Conservation (phyloP, 2,329 filamentous ascomycete genomes). For the Neurospora sp. region DNA sequence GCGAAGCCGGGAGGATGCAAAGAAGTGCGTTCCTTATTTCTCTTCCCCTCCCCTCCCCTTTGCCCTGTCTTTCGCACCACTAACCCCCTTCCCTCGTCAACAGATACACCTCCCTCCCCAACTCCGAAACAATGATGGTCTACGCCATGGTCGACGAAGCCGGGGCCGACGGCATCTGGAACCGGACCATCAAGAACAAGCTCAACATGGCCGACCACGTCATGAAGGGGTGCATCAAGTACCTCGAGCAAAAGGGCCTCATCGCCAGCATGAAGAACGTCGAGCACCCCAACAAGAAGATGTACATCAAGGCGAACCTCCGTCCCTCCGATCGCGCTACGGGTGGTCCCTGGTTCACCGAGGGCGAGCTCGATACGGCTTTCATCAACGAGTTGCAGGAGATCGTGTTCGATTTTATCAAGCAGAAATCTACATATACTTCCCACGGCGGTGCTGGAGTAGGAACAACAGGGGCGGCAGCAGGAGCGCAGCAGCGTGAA, state of each 20-base stretch:
- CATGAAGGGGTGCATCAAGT: constrained; percentile 72
- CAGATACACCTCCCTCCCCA: constrained; percentile 49
- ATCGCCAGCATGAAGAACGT: constrained; percentile 88
- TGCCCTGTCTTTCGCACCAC: background rate
- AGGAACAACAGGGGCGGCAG: constrained; percentile 24
- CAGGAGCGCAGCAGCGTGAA: constrained; percentile 28
- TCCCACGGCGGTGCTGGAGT: constrained; percentile 21
- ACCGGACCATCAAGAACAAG: constrained; percentile 68
- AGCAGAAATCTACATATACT: constrained; percentile 58
- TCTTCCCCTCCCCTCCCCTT: background rate
- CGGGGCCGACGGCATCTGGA: constrained; percentile 82
- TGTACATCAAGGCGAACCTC: constrained; percentile 86
- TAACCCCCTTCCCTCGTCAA: background rate
- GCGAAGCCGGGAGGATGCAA: constrained; percentile 48
- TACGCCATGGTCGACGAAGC: constrained; percentile 84
- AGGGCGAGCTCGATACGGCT: constrained; percentile 78
- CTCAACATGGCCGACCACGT: constrained; percentile 77
- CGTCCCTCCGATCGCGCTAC: constrained; percentile 82
- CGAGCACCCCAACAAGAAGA: constrained; percentile 83
- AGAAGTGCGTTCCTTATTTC: constrained; percentile 37
- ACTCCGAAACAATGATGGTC: constrained; percentile 71
- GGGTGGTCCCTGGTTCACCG: constrained; percentile 89
- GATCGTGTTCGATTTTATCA: constrained; percentile 64
- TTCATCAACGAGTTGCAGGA: constrained; percentile 72
- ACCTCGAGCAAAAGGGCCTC: constrained; percentile 69